phyloP scores from a whole-genome alignment of 1,284 basidiomycete genomes.

The Schizophyllum amplum region DNA sequence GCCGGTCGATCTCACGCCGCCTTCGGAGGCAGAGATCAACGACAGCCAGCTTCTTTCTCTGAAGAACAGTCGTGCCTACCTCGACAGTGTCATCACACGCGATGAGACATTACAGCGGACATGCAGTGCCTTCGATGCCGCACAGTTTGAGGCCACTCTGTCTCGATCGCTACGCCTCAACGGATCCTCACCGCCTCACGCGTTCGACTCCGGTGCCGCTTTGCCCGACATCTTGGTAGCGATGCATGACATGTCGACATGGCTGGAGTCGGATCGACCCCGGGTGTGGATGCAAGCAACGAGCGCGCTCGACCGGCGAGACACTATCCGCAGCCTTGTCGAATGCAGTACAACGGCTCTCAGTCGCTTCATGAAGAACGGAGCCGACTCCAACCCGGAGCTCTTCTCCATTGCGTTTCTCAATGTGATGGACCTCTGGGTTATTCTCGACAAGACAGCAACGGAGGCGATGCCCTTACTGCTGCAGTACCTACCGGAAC shows the following conservation, averaged over 20 bases:
- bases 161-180: not conserved
- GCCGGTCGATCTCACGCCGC: not conserved
- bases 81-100: not conserved
- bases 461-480: slow-evolving; percentile 27
- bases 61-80: not conserved
- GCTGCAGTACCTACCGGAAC: slow-evolving; percentile 35
- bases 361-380: not conserved
- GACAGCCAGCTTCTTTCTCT: not conserved
- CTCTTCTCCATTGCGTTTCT: slow-evolving; percentile 34
- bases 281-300: not conserved
- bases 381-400: slow-evolving; percentile 26
- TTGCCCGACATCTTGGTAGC: not conserved
- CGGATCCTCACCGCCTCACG: not conserved
- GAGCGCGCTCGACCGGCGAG: not conserved
- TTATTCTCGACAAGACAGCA: slow-evolving; percentile 32
- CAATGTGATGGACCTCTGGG: slow-evolving; percentile 34
- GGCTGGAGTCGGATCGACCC: not conserved
- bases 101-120: not conserved
- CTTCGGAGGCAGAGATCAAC: not conserved
- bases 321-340: not conserved
- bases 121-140: not conserved
- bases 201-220: not conserved
- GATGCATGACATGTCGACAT: not conserved
- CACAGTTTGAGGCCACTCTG: not conserved
- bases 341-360: not conserved